A percentile compares a stretch with the other conserved stretches of the same genome.
phyloP scores from a whole-genome alignment of 768 basidiomycete genomes.

The Scleroderma citrinum region DNA sequence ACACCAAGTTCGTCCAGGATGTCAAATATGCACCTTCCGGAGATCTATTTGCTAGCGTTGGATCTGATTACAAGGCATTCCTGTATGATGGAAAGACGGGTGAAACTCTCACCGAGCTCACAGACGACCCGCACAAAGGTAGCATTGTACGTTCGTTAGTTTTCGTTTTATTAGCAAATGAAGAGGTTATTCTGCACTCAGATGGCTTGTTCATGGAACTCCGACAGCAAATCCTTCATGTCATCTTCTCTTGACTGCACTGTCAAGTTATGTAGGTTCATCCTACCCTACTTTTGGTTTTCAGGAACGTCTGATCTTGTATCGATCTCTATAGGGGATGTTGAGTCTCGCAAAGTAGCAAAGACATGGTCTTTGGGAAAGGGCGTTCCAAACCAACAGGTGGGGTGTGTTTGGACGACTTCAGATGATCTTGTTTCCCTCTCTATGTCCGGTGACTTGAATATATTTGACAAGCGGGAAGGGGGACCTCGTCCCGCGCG shows the following conservation, averaged over 20 bases:
- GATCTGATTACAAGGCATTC: slow-evolving; percentile 82
- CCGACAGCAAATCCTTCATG: slow-evolving; percentile 63
- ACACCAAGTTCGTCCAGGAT: slow-evolving; percentile 91
- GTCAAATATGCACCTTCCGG: slow-evolving; percentile 80
- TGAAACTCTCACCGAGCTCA: slow-evolving; percentile 65
- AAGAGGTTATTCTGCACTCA: slow-evolving; percentile 16
- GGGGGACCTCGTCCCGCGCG: slow-evolving; percentile 53
- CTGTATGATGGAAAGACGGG: slow-evolving; percentile 89
- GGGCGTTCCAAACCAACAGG: slow-evolving; percentile 76
- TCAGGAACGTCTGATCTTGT: neutral
- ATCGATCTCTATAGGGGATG: slow-evolving; percentile 58
- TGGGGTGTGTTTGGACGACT: slow-evolving; percentile 82
- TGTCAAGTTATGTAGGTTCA: slow-evolving; percentile 72
- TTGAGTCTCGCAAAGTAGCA: slow-evolving; percentile 58
- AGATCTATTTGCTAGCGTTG: slow-evolving; percentile 80
- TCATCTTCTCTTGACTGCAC: slow-evolving; percentile 85
- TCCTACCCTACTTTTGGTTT: neutral
- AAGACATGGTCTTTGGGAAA: slow-evolving; percentile 69
- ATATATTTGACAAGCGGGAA: slow-evolving; percentile 69
- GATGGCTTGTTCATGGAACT: slow-evolving; percentile 79
- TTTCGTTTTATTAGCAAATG: neutral
- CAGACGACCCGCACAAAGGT: slow-evolving; percentile 65
- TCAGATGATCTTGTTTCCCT: slow-evolving; percentile 71
- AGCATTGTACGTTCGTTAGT: slow-evolving; percentile 51
- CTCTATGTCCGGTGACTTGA: slow-evolving; percentile 76